phyloP scores from a whole-genome alignment of 345 rosid species.

The Corymbia maculata region DNA sequence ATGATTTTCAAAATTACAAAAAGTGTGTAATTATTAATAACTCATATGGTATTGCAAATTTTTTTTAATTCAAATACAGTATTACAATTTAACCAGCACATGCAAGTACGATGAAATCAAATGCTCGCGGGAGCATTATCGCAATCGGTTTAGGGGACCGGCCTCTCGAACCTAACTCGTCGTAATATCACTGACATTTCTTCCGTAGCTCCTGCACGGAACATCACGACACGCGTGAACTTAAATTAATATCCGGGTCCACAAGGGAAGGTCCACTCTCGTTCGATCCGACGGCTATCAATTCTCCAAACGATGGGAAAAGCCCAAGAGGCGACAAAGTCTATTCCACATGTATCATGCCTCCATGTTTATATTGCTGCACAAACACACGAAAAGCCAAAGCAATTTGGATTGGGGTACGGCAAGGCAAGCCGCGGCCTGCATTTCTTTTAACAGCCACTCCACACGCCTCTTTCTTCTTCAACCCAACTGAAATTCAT shows the following conservation, averaged over 20 bases:
- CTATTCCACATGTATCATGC: neutral
- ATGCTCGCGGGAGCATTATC: neutral
- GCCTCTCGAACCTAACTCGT: neutral
- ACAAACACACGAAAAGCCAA: neutral
- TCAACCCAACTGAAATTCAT: neutral
- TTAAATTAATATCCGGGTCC: neutral
- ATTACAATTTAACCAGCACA: neutral
- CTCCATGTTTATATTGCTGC: neutral
- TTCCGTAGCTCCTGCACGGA: neutral
- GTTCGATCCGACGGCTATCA: neutral
- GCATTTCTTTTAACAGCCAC: neutral
- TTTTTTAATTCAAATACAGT: neutral
- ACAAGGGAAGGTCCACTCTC: neutral
- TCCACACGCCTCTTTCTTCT: neutral
- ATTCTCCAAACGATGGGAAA: neutral
- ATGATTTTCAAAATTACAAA: neutral
- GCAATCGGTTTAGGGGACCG: neutral
- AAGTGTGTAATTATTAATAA: neutral
- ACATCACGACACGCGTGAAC: rapidly evolving
- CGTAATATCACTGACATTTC: rapidly evolving
- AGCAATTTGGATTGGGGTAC: neutral
- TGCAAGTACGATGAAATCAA: neutral
- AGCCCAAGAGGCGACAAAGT: neutral
- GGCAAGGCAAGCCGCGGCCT: neutral
- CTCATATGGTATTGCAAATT: neutral